Conservation (phyloP, 2,329 filamentous ascomycete species). For the Emergomyces orientalis region DNA sequence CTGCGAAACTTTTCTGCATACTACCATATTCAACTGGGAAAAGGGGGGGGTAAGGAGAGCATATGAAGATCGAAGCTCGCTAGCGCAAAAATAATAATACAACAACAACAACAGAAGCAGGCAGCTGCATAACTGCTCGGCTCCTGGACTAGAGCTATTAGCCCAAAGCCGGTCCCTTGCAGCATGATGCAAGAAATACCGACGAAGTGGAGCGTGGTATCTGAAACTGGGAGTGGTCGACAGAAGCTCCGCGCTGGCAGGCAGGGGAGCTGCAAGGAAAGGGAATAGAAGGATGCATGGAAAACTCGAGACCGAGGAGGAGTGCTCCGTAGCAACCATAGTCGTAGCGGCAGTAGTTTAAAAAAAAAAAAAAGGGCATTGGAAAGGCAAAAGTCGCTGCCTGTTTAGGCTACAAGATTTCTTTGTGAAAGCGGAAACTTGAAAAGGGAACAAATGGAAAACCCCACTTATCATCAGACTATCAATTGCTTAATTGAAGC, state of each 20-base stretch:
- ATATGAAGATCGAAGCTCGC: too few species aligned
- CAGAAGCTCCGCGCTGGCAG: not conserved
- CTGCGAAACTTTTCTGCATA: not conserved
- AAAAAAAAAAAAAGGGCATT: not conserved
- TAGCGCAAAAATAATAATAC: not conserved
- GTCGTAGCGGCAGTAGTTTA: not conserved
- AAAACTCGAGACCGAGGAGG: not conserved
- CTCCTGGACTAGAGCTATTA: too few species aligned
- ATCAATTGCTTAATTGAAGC: conserved; percentile 1
- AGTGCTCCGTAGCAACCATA: not conserved
- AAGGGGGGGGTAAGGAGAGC: too few species aligned
- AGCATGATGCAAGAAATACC: not conserved
- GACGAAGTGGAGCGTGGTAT: not conserved
- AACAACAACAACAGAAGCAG: not conserved
- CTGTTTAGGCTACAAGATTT: conserved; percentile 5
- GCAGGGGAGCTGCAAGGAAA: not conserved
- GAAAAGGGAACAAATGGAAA: not conserved
- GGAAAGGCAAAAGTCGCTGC: conserved; percentile 2
- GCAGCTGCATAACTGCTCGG: not conserved
- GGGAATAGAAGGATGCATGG: not conserved
- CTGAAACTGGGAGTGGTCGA: not conserved
- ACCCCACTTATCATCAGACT: not conserved
- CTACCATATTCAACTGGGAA: too few species aligned
- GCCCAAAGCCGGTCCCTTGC: not conserved
- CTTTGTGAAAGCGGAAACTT: not conserved